These are phyloP conservation scores for Euphorbia pulcherrima DNA, from an alignment of 345 rosid species.

Conservation along the genomic window DNA sequence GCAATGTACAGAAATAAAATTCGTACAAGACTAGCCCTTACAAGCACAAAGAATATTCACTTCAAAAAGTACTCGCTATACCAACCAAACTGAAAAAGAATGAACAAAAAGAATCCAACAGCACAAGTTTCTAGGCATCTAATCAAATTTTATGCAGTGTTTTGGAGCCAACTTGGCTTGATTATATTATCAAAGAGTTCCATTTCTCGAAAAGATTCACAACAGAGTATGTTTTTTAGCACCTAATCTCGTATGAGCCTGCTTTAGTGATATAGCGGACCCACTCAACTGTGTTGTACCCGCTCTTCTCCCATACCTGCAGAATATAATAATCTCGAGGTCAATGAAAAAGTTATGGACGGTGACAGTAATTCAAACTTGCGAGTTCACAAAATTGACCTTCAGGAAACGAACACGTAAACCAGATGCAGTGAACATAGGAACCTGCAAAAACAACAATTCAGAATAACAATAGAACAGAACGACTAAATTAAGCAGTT, in stretches of 20 bases:
- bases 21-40: slow-evolving; percentile 21
- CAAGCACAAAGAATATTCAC: slow-evolving; percentile 26
- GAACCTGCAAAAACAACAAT: slow-evolving; percentile 53
- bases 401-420: slow-evolving; percentile 94
- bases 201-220: background rate
- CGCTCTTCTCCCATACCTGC: slow-evolving; percentile 99
- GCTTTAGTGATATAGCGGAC: slow-evolving; percentile 96
- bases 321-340: slow-evolving; percentile 9
- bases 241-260: slow-evolving; percentile 95
- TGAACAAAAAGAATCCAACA: slow-evolving; percentile 12
- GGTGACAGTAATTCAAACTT: background rate
- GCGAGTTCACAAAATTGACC: slow-evolving; percentile 34
- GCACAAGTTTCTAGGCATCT: slow-evolving; percentile 19
- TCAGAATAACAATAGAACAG: background rate
- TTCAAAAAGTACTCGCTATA: slow-evolving; percentile 26
- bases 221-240: slow-evolving; percentile 41
- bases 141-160: background rate
- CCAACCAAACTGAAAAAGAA: slow-evolving; percentile 3
- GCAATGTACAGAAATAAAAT: background rate
- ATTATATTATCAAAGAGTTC: slow-evolving; percentile 10
- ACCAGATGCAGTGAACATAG: slow-evolving; percentile 99
- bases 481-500: background rate
- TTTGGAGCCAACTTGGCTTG: slow-evolving; percentile 11
- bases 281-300: slow-evolving; percentile 98
- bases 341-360: slow-evolving; percentile 6